These are phyloP conservation scores for Botrytis porri DNA, from an alignment of 2,329 filamentous ascomycete species.

Conservation along the genomic window DNA sequence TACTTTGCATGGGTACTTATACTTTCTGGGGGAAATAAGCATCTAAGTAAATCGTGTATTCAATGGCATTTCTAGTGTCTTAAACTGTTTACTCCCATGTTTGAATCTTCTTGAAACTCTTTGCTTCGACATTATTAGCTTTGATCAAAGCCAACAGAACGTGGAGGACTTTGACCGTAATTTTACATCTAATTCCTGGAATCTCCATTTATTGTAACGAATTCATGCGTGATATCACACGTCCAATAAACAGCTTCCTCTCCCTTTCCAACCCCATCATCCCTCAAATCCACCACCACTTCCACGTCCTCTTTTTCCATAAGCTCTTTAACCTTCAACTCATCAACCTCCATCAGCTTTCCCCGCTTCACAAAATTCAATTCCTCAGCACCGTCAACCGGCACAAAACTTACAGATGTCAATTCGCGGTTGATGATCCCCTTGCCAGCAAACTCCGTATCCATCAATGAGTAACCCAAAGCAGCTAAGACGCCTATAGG, in stretches of 20 bases:
- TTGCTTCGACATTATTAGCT: neutral
- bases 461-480: neutral
- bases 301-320: constrained; percentile 3
- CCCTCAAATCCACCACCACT: neutral
- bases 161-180: neutral
- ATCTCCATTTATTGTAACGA: constrained; percentile 61
- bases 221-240: constrained; percentile 83
- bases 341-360: neutral
- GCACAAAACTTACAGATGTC: neutral
- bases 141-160: neutral
- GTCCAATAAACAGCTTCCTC: constrained; percentile 70
- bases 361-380: neutral
- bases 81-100: neutral
- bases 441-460: neutral
- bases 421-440: neutral
- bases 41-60: neutral
- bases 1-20: neutral
- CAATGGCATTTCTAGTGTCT: neutral
- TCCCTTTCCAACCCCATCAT: neutral
- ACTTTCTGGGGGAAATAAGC: neutral
- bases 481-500: neutral
- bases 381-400: neutral
- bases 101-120: neutral
- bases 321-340: neutral
- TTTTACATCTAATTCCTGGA: constrained; percentile 50